A percentile compares a stretch with the other conserved stretches of the same genome.
Conservation (phyloP, 176 grass and related monocot species). For the Lolium multiflorum region DNA sequence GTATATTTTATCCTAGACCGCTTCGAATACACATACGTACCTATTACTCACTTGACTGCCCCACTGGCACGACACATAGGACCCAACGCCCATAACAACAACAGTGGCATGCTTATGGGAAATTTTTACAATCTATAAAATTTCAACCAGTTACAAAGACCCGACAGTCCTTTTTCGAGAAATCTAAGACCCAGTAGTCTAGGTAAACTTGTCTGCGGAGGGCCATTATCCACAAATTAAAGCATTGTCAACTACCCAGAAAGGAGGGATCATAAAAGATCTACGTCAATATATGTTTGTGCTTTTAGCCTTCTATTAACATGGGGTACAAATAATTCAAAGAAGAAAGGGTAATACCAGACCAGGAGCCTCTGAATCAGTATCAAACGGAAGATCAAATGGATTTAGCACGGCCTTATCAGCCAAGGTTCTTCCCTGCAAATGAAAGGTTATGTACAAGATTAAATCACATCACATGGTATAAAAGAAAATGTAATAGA, state of each 20-base stretch:
- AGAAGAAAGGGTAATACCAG: conserved; percentile 53
- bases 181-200: background rate
- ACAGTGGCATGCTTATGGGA: background rate
- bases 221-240: conserved; percentile 7
- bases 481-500: conserved; percentile 22
- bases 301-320: conserved; percentile 4
- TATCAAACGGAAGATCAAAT: conserved; percentile 74
- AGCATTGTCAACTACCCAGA: conserved; percentile 3
- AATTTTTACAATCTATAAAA: background rate
- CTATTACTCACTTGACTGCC: background rate
- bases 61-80: background rate
- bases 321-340: background rate
- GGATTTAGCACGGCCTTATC: conserved; percentile 64
- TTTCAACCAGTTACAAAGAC: background rate
- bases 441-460: conserved; percentile 24
- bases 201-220: background rate
- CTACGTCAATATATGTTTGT: background rate
- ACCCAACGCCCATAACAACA: background rate
- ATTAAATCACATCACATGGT: background rate
- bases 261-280: background rate
- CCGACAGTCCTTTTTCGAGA: background rate
- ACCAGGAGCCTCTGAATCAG: conserved; percentile 49
- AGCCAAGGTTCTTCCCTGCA: conserved; percentile 51
- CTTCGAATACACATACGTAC: background rate
- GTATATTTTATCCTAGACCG: background rate